Base-by-base conservation (phyloP, 306 rosid genomes). In the Astragalus membranaceus region DNA sequence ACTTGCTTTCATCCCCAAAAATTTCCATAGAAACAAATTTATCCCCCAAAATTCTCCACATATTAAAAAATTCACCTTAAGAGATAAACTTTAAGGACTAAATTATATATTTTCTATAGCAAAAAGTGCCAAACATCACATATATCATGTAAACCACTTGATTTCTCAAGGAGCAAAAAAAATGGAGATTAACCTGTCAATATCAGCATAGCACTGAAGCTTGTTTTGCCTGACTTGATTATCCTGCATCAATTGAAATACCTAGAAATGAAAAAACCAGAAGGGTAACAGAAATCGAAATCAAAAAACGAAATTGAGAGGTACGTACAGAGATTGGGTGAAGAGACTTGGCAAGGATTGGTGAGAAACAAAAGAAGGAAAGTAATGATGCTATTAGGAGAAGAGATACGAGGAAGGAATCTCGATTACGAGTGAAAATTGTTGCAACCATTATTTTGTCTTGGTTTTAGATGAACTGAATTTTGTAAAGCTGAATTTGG, bases 151-250 rank as follows among this genome's bases (percentile, higher is more conserved):
- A 63, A 10, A 23, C 33, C 41, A 63, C 16, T 74, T 64, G 7
- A 29, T 10, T 11, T 29, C 17, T 51, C 9, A 17, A 41, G 10
- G 1, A 61, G 4, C 10, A 9, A 13, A 0, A 3, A 47, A 33
- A 0, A 33, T 23, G 37, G 14, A 13, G 12, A 66, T 15, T 10
- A 23, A 79, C 98, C 97, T 84, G 69, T 93, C 97, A 41, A 93
- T 85, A 72, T 93, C 98, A 9, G 84, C 87, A 66, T 90, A 88
- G 70, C 97, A 93, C 64, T 93, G 91, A 80, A 81, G 78, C 80
- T 87, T 93, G 87, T 75, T 88, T 69, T 87, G 83, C 78, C 94
- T 85, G 16, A 73, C 82, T 78, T 90, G 92, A 69, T 46, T n/a
- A 14, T 90, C 97, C 98, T 93, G 86, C 63, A 62, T 6, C 12